Percentiles rank a stretch among this genome's conserved stretches.
Conservation (phyloP, 305 asterid species). For the Fraxinus ornus region DNA sequence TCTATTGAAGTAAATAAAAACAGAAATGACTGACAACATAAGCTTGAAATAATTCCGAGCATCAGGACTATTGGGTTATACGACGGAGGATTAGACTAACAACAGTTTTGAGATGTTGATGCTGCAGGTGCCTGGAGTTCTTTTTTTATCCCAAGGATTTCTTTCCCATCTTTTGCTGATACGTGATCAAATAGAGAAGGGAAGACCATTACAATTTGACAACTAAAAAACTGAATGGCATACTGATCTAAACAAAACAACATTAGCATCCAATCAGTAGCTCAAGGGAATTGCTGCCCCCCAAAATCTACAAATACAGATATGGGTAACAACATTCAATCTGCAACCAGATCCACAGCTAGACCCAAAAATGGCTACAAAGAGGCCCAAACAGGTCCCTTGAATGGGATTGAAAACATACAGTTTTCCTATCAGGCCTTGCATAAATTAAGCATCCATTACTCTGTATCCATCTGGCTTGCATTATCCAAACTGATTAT, state of each 20-base stretch:
- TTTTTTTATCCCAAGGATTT: background rate
- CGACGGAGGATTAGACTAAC: conserved; percentile 6
- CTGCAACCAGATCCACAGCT: background rate
- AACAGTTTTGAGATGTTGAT: conserved; percentile 7
- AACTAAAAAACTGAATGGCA: conserved; percentile 9
- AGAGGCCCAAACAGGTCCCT: background rate
- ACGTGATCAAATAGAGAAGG: background rate
- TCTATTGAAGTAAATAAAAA: background rate
- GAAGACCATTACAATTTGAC: background rate
- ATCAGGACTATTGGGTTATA: background rate
- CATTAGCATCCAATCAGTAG: background rate
- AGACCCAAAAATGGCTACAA: background rate
- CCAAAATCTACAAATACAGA: background rate
- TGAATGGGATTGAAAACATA: background rate
- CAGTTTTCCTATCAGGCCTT: background rate
- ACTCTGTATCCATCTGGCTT: background rate
- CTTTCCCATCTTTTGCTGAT: background rate
- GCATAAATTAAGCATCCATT: background rate
- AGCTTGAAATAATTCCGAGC: background rate
- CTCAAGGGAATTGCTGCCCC: background rate
- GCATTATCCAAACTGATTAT: background rate
- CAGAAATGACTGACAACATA: background rate
- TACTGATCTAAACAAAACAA: conserved; percentile 2
- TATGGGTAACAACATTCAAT: background rate
- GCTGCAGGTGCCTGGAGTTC: background rate